Base-by-base conservation (phyloP, 345 rosid species). In the Eucalyptus cloeziana region DNA sequence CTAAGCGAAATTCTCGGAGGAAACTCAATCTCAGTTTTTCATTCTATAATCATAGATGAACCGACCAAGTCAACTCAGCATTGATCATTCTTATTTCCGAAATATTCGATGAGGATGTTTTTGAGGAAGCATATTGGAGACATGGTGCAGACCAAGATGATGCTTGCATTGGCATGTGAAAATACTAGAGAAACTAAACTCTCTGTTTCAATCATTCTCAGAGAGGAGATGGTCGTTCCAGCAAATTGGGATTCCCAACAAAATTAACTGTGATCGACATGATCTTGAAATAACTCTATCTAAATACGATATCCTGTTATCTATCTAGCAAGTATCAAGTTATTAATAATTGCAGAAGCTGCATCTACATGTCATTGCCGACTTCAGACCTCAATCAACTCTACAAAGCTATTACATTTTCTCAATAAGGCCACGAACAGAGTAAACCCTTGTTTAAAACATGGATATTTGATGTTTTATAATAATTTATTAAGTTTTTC, bases 221-320 rank as follows among this genome's bases (percentile, higher is more conserved):
- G 10, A 52, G 58, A 52, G 58, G 10, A 52, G 58, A 52, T 16
- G 37, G 19, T n/a, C 3, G 5, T n/a, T 64, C 71, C 0, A 0
- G 33, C 37, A 13, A 64, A 64, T 64, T 10, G 3, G 10, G 2
- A 13, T 13, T 30, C 37, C 16, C 37, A n/a, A 7, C 10, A 30
- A 7, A 31, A 64, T 64, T 64, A 6, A n/a, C 19, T 7, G 5
- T 0, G 19, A 64, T 64, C 4, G 5, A 64, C 10, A 13, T 31
- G 71, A 37, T 64, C 71, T 13, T 7, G 71, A 64, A 64, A n/a
- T 13, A 64, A 31, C 9, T 64, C 71, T 30, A 64, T n/a, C 31
- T 14, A 64, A 19, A 30, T 30, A 14, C 0, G 3, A 64, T 13
- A 30, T 13, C 71, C 0, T 7, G 3, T 14, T 4, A 37, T n/a